Conservation (phyloP, 108 stramenopile species). For the Conticribra weissflogii region DNA sequence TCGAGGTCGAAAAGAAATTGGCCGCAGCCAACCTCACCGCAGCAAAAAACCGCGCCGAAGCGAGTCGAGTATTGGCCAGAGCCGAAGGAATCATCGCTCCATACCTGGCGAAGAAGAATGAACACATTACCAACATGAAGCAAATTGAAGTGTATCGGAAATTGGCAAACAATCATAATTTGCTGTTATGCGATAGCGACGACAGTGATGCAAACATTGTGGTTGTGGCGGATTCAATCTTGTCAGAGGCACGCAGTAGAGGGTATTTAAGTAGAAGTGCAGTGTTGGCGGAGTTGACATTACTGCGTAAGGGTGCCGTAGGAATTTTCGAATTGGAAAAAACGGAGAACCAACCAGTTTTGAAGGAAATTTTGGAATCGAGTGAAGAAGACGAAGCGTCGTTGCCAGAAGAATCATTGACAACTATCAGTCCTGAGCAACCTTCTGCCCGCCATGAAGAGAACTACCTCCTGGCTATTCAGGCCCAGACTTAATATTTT, state of each 20-base stretch:
- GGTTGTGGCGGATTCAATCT: conserved; percentile 27
- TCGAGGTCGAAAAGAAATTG: conserved; percentile 30
- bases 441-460: too few species aligned
- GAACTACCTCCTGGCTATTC: too few species aligned
- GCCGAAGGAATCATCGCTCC: conserved; percentile 34
- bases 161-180: conserved; percentile 21
- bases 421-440: too few species aligned
- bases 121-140: conserved; percentile 21
- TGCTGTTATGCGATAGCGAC: conserved; percentile 24
- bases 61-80: conserved; percentile 9
- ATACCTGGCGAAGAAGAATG: conserved; percentile 26
- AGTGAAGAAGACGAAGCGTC: too few species aligned
- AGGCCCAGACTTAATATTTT: too few species aligned
- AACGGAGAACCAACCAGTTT: background rate
- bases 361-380: too few species aligned
- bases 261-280: conserved; percentile 22
- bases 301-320: conserved; percentile 11
- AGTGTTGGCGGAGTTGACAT: conserved; percentile 19
- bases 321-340: conserved; percentile 12
- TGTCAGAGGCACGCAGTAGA: conserved; percentile 2
- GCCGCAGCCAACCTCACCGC: conserved; percentile 9
- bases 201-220: conserved; percentile 24
- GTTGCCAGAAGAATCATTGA: too few species aligned
- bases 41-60: conserved; percentile 29
- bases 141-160: conserved; percentile 21